phyloP scores from a whole-genome alignment of 129 eudicot genomes.

The Mikania micrantha region DNA sequence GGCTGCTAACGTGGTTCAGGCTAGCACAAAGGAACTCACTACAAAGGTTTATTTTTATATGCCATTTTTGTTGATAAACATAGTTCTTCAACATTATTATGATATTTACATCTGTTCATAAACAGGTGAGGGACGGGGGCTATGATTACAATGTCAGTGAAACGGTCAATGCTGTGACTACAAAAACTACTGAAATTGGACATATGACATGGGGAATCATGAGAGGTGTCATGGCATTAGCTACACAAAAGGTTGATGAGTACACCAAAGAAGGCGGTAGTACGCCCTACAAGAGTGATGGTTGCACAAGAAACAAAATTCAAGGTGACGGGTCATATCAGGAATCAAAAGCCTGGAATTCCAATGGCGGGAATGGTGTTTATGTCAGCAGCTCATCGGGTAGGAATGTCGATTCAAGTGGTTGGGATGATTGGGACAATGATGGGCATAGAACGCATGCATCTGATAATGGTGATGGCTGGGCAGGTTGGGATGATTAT shows the following conservation, averaged over 20 bases:
- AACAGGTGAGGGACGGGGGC: conserved; percentile 82
- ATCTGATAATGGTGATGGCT: conserved; percentile 47
- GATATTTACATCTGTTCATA: neutral
- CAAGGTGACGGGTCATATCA: conserved; percentile 44
- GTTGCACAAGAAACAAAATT: conserved; percentile 40
- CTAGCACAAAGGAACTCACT: conserved; percentile 70
- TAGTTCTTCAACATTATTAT: neutral
- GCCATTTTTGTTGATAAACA: neutral
- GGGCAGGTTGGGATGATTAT: conserved; percentile 93
- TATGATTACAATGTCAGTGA: conserved; percentile 81
- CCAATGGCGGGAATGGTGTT: conserved; percentile 27
- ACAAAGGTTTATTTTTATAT: conserved; percentile 48
- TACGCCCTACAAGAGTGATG: conserved; percentile 30
- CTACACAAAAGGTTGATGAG: conserved; percentile 88
- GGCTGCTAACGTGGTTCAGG: conserved; percentile 86
- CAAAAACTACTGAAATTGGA: conserved; percentile 87
- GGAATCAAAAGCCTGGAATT: conserved; percentile 58
- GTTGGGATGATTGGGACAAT: conserved; percentile 90
- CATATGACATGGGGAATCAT: conserved; percentile 88
- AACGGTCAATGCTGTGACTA: conserved; percentile 72
- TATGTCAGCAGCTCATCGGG: conserved; percentile 30
- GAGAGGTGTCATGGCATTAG: conserved; percentile 89
- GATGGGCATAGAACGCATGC: conserved; percentile 42
- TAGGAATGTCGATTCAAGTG: conserved; percentile 33
- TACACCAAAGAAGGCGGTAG: conserved; percentile 48